A percentile compares a stretch with the other conserved stretches of the same genome.
Evolutionary conservation across 2,329 filamentous ascomycete species (phyloP).

Genomic region (Calonectria hongkongensis): DNA sequence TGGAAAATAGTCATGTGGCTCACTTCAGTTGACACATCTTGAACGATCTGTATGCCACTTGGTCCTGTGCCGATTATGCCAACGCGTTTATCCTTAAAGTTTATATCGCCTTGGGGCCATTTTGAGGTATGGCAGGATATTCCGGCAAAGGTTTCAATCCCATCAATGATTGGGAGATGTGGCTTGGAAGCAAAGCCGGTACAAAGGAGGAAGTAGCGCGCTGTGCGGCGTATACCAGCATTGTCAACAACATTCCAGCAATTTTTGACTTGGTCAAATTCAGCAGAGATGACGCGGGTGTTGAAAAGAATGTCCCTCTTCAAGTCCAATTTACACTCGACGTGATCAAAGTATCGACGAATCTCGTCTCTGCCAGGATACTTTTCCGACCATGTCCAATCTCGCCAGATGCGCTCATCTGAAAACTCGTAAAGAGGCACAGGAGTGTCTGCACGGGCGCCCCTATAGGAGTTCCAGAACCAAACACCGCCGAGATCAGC

Average conservation of each 20-base stretch:
- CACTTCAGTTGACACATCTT: background rate
- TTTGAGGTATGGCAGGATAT: conserved; percentile 3
- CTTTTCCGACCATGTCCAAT: conserved; percentile 62
- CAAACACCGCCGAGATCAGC: conserved; percentile 56
- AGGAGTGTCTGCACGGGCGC: conserved; percentile 58
- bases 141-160: conserved; percentile 47
- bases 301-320: conserved; percentile 64
- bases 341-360: conserved; percentile 63
- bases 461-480: conserved; percentile 61
- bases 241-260: conserved; percentile 14
- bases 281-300: conserved; percentile 60
- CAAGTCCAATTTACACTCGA: conserved; percentile 61
- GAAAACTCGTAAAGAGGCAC: conserved; percentile 55
- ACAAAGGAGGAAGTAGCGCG: conserved; percentile 62
- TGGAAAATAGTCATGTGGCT: conserved; percentile 11
- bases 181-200: conserved; percentile 64
- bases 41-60: conserved; percentile 19
- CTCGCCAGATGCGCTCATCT: conserved; percentile 58
- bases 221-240: conserved; percentile 53
- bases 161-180: conserved; percentile 59
- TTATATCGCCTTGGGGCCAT: conserved; percentile 12
- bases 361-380: conserved; percentile 60
- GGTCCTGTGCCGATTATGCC: conserved; percentile 20
- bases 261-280: conserved; percentile 51
- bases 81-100: conserved; percentile 13